Conservation (phyloP, 331 rosid genomes). For the Saraca asoca region DNA sequence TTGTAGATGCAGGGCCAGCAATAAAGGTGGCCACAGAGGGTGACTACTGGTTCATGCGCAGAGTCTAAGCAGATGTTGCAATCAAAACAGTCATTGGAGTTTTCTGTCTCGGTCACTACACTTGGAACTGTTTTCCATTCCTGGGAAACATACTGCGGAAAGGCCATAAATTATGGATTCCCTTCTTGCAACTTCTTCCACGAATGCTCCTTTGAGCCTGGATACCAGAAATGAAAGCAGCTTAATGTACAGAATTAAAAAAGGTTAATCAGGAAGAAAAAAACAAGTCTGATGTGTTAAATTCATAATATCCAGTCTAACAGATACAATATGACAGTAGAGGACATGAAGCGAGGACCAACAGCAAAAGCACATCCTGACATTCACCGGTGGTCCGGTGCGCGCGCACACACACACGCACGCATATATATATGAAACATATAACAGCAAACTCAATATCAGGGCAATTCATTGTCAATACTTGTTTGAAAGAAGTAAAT, state of each 20-base stretch:
- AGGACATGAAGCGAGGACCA: not conserved
- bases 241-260: constrained; percentile 17
- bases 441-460: too few species aligned
- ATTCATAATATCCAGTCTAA: not conserved
- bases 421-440: too few species aligned
- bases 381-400: too few species aligned
- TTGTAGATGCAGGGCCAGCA: constrained; percentile 98
- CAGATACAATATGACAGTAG: constrained; percentile 3
- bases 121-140: constrained; percentile 53
- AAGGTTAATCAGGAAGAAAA: not conserved
- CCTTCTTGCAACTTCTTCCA: constrained; percentile 25
- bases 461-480: too few species aligned
- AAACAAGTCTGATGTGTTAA: not conserved
- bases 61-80: constrained; percentile 91
- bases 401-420: too few species aligned
- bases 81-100: constrained; percentile 55
- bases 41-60: constrained; percentile 78
- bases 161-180: constrained; percentile 55
- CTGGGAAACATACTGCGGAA: constrained; percentile 49
- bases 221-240: constrained; percentile 38
- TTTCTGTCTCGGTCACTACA: constrained; percentile 46
- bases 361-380: too few species aligned
- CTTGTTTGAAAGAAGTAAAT: too few species aligned
- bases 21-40: constrained; percentile 92
- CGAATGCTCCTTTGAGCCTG: constrained; percentile 34